Evolutionary conservation across 202 grass and related monocot species (phyloP).

Genomic region (Musa balbisiana): DNA sequence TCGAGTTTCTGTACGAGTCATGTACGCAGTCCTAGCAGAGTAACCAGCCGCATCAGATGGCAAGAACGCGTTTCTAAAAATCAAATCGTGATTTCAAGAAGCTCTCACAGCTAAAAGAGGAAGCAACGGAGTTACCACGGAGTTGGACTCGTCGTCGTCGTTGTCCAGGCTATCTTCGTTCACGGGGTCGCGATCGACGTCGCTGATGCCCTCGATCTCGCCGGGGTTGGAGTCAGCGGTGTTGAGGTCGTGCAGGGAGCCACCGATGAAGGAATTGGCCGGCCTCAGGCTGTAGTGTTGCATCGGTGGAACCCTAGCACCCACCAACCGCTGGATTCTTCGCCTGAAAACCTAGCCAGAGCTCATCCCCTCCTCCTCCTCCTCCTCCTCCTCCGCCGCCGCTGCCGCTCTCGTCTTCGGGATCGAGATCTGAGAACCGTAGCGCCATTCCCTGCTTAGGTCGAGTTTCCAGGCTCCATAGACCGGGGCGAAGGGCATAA

Average conservation of each 20-base stretch:
- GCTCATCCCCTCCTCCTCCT: background rate
- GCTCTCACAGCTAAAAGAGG: background rate
- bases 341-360: background rate
- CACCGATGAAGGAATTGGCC: slow-evolving; percentile 27
- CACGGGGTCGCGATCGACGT: slow-evolving; percentile 46
- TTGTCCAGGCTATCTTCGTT: slow-evolving; percentile 59
- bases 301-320: slow-evolving; percentile 23
- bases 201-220: slow-evolving; percentile 42
- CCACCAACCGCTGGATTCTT: background rate
- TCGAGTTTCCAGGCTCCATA: background rate
- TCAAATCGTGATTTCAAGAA: background rate
- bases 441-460: background rate
- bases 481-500: background rate
- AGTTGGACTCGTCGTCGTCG: slow-evolving; percentile 52
- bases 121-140: slow-evolving; percentile 34
- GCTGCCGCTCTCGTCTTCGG: background rate
- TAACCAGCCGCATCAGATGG: background rate
- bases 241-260: slow-evolving; percentile 45
- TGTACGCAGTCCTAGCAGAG: slow-evolving; percentile 47
- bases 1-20: slow-evolving; percentile 58
- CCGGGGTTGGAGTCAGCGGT: slow-evolving; percentile 32
- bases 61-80: background rate
- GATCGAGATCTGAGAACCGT: background rate
- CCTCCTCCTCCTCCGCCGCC: background rate
- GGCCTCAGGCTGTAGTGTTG: slow-evolving; percentile 36